Evolutionary conservation across 129 eudicot genomes (phyloP), one percentile per base, ranked within the genome.

Genomic region (Logfia minima): DNA sequence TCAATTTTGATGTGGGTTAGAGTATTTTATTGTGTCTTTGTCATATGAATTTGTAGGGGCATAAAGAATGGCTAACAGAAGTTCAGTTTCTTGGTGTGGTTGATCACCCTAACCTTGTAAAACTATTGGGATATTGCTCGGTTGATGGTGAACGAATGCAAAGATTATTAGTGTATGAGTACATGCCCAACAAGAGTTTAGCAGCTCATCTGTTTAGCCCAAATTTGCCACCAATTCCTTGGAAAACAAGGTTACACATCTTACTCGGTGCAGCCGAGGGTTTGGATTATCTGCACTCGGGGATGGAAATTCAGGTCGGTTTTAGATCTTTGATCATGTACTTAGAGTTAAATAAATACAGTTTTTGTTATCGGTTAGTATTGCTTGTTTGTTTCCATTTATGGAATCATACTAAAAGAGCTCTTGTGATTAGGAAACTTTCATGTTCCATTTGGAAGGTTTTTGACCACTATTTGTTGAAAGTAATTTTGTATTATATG

Each of bases 31-130:
- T 31, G 35, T 31, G 35, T 31, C 4, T 45, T 11, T 77, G 51
- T n/a, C 32, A 8, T 24, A 18, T 66, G 19, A 48, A n/a, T 87
- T n/a, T 35, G 76, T 52, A 92, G 97, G 97, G 97, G 37, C 97
- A 92, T 77, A 89, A 89, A 80, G 83, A 92, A 84, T 92, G 95
- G 92, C 80, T 87, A 79, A 87, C 97, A 75, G 97, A 92, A 82
- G 90, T 92, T 69, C 97, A 87, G 75, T 87, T 87, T 82, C 97
- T 89, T 48, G 92, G 97, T 14, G 83, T 92, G 63, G 81, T 92
- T 21, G 89, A 87, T 73, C 92, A 92, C 55, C 97, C 92, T 18
- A 89, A 87, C 78, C 96, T 92, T 29, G 97, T 92, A 29, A 92
- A 89, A 61, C 97, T 92, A 51, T 68, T 92, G 76, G 97, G 97